Base-by-base conservation (phyloP, 2,329 filamentous ascomycete genomes). In the Colletotrichum costaricense region DNA sequence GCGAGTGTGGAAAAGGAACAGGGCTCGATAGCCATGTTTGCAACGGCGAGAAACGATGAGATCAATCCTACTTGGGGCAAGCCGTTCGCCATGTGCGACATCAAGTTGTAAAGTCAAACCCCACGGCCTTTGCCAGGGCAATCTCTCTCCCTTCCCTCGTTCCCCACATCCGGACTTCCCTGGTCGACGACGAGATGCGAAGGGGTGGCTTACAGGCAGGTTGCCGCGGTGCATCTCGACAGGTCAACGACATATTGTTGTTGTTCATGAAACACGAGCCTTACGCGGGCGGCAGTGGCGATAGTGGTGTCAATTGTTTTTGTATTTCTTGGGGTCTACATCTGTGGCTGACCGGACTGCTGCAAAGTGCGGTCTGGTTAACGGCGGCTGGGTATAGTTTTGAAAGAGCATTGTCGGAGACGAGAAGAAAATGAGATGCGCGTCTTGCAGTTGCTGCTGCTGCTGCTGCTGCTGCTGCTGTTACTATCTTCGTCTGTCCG, bases 401-500 rank as follows among this genome's bases (percentile, higher is more conserved):
- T 49, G 42, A 49, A 60, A 60, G 55, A 16, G 5, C 35, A 57
- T 26, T 65, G 66, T 49, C 60, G 46, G 35, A 35, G 70, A 63
- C 60, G 62, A 59, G 58, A 58, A 64, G n/a, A 38, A 38, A 42
- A 42, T 14, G 54, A 35, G 26, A 22, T 54, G 19, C 59, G 42
- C 16, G 33, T 30, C 22, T 35, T 68, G 46, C 33, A 24, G 30
- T 22, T 19, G 33, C 16, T 35, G 38, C 8, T 52, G 63, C 42
- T 49, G 33, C 66, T 74, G 68, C 67, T 38, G 24, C 24, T 11
- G 42, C 55, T 16, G 56, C n/a, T 35, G 54, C 19, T 35, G 63
- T 30, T 49, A 42, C 66, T 74, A 74, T 68, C 74, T 74, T 70
- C 69, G 69, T 75, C 74, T 86, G 33, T 80, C 78, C 30, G 78